A percentile compares a stretch with the other conserved stretches of the same genome.
Evolutionary conservation across 768 basidiomycete genomes (phyloP).

Genomic region (Leccinum rimulosum): DNA sequence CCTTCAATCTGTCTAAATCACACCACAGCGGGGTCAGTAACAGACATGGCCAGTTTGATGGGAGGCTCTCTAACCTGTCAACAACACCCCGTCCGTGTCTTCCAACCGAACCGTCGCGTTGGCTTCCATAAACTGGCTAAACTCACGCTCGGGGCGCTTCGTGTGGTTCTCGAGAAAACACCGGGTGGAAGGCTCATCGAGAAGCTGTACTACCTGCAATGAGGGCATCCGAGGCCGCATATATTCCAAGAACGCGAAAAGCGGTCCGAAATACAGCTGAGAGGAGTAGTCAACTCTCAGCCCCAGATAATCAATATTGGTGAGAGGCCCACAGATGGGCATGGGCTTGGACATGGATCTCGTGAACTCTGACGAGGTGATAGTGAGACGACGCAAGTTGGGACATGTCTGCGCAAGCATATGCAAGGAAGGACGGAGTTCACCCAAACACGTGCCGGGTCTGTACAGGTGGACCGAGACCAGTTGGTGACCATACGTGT

Average conservation of each 20-base stretch:
- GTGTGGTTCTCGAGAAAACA: conserved; percentile 19
- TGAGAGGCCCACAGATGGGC: background rate
- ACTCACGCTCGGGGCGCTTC: conserved; percentile 6
- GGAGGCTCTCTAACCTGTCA: conserved; percentile 18
- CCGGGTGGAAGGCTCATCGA: conserved; percentile 13
- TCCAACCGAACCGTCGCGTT: conserved; percentile 18
- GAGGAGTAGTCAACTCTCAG: background rate
- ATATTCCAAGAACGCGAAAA: conserved; percentile 14
- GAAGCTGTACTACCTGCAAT: conserved; percentile 22
- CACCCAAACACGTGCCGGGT: too few species aligned
- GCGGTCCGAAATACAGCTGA: background rate
- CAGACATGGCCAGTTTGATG: background rate
- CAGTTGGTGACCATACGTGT: too few species aligned
- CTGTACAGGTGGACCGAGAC: too few species aligned
- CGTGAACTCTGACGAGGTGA: background rate
- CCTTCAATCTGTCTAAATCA: conserved; percentile 16
- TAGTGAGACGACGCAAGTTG: background rate
- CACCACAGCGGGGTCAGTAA: background rate
- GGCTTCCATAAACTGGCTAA: conserved; percentile 8
- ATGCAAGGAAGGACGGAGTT: too few species aligned
- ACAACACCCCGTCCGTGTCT: conserved; percentile 18
- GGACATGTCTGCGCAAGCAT: background rate
- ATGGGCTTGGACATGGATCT: background rate
- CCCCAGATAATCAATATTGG: background rate
- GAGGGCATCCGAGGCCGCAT: conserved; percentile 14